Evolutionary conservation across 192 early-diverging fungal genomes (phyloP).

Genomic region (Piromyces finnis): DNA sequence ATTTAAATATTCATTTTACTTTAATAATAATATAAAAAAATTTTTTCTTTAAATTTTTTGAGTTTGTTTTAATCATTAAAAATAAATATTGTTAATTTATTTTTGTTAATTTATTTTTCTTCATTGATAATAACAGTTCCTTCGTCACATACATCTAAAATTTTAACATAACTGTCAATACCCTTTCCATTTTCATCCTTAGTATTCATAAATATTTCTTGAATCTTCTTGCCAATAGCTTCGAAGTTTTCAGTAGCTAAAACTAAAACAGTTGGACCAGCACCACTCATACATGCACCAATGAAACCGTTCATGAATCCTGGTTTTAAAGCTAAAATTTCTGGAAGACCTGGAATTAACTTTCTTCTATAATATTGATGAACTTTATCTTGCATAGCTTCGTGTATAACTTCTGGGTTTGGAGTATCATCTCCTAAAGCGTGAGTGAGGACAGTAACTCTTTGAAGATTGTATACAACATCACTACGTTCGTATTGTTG

Average conservation of each 20-base stretch:
- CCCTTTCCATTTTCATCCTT: slow-evolving; percentile 23
- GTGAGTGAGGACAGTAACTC: slow-evolving; percentile 75
- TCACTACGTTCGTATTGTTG: slow-evolving; percentile 54
- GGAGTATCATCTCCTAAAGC: slow-evolving; percentile 52
- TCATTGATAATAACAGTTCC: not conserved
- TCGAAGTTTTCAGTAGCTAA: slow-evolving; percentile 75
- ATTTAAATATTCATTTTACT: too few species aligned
- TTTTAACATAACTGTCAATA: slow-evolving; percentile 29
- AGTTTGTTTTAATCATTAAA: too few species aligned
- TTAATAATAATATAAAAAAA: too few species aligned
- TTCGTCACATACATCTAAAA: slow-evolving; percentile 12
- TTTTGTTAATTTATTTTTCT: too few species aligned
- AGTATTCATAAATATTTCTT: slow-evolving; percentile 33
- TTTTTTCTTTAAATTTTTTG: too few species aligned
- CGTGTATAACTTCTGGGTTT: slow-evolving; percentile 59
- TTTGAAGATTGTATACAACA: slow-evolving; percentile 88
- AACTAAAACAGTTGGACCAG: slow-evolving; percentile 89
- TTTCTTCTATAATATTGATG: slow-evolving; percentile 91
- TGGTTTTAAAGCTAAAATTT: slow-evolving; percentile 60
- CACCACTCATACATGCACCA: slow-evolving; percentile 85
- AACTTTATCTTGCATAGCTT: slow-evolving; percentile 89
- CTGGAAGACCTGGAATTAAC: slow-evolving; percentile 81
- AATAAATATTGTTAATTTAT: too few species aligned
- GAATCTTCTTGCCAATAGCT: slow-evolving; percentile 46
- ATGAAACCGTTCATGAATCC: slow-evolving; percentile 63